Evolutionary conservation across 805 yeast species (phyloP).

Genomic region (Phaffomyces opuntiae): DNA sequence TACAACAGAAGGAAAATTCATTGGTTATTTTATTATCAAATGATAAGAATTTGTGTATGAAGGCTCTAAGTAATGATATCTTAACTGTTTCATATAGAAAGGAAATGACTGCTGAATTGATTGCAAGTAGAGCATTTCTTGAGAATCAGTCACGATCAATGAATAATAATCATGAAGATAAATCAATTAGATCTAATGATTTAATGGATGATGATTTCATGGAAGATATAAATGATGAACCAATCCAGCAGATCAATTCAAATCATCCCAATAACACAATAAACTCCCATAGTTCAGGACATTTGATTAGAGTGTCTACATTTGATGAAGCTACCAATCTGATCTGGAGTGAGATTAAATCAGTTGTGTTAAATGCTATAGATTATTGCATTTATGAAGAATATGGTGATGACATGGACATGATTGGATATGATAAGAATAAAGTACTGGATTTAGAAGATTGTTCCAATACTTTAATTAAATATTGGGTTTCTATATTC

Average conservation of each 20-base stretch:
- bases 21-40: slow-evolving; percentile 66
- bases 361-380: slow-evolving; percentile 37
- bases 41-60: slow-evolving; percentile 76
- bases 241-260: not conserved
- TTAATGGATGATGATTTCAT: not conserved
- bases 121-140: slow-evolving; percentile 31
- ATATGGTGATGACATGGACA: slow-evolving; percentile 48
- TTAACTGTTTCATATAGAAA: slow-evolving; percentile 48
- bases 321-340: slow-evolving; percentile 14
- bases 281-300: not conserved
- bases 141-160: not conserved
- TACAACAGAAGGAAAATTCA: slow-evolving; percentile 32
- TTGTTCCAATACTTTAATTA: slow-evolving; percentile 34
- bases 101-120: slow-evolving; percentile 41
- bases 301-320: not conserved
- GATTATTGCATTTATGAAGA: slow-evolving; percentile 44
- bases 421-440: slow-evolving; percentile 41
- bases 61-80: slow-evolving; percentile 62
- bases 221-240: not conserved
- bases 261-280: not conserved
- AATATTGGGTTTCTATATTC: slow-evolving; percentile 55
- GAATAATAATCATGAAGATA: not conserved
- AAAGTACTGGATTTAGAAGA: slow-evolving; percentile 31
- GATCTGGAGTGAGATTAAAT: slow-evolving; percentile 36
- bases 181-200: not conserved